These are phyloP conservation scores for Candida sanyaensis DNA, from an alignment of 1,139 yeast genomes.

Conservation along the genomic window DNA sequence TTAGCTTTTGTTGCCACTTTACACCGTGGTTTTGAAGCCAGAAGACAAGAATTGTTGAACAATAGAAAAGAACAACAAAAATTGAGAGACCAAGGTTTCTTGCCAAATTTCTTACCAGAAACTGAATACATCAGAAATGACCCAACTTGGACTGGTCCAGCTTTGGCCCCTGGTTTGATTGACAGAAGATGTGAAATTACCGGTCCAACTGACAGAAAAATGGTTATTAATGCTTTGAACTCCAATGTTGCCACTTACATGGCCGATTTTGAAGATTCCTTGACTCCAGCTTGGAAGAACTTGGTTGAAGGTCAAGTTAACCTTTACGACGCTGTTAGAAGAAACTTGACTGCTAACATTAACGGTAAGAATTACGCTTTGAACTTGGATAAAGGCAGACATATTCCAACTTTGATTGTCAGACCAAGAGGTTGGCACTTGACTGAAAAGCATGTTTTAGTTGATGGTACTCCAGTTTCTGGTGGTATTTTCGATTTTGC, in stretches of 20 bases:
- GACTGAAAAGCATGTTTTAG: conserved; percentile 68
- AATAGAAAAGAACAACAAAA: conserved; percentile 62
- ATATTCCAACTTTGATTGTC: conserved; percentile 72
- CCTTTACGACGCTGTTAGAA: conserved; percentile 82
- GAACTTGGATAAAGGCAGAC: conserved; percentile 46
- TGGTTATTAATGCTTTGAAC: conserved; percentile 92
- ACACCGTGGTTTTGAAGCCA: conserved; percentile 68
- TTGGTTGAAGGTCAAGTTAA: conserved; percentile 89
- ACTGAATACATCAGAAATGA: conserved; percentile 71
- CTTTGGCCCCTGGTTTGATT: conserved; percentile 71
- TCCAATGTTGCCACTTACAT: conserved; percentile 88
- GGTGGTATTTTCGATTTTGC: conserved; percentile 82
- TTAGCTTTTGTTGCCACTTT: conserved; percentile 71
- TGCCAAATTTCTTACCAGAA: conserved; percentile 76
- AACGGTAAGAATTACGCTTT: conserved; percentile 65
- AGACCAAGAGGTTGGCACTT: conserved; percentile 91
- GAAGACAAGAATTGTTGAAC: conserved; percentile 59
- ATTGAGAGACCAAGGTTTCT: conserved; percentile 63
- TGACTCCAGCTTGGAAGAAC: conserved; percentile 94
- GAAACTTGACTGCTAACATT: conserved; percentile 57
- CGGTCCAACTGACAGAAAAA: conserved; percentile 88
- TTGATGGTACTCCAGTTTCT: conserved; percentile 74
- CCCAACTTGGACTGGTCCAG: conserved; percentile 77
- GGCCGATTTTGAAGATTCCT: conserved; percentile 95
- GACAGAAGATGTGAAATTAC: conserved; percentile 86